Percentiles rank a stretch among this genome's conserved stretches.
Evolutionary conservation across 805 yeast genomes (phyloP).

Genomic region (Lipomyces lipofer): DNA sequence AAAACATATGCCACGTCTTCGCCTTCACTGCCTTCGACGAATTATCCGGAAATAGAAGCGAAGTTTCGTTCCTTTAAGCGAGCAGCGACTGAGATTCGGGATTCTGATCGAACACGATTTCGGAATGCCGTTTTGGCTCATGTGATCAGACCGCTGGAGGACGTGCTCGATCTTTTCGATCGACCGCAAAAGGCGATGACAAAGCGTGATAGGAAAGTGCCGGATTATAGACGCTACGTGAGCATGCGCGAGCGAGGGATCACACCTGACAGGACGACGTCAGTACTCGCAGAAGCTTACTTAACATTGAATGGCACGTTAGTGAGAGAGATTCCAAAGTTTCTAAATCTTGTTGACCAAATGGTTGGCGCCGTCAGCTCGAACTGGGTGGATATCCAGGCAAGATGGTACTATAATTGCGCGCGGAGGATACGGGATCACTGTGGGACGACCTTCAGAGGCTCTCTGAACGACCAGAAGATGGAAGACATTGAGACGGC

Average conservation of each 20-base stretch:
- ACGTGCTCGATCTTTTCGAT: slow-evolving; percentile 16
- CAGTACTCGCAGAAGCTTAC: slow-evolving; percentile 7
- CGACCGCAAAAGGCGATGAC: slow-evolving; percentile 14
- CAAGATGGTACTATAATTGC: slow-evolving; percentile 11
- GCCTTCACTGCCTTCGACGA: neutral
- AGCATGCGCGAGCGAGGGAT: slow-evolving; percentile 14
- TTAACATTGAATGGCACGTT: slow-evolving; percentile 10
- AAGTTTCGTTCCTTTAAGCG: slow-evolving; percentile 1
- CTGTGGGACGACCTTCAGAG: neutral
- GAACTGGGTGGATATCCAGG: slow-evolving; percentile 21
- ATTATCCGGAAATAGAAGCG: neutral
- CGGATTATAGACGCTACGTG: slow-evolving; percentile 16
- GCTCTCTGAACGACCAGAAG: neutral
- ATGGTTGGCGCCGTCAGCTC: slow-evolving; percentile 16
- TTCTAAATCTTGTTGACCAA: slow-evolving; percentile 8
- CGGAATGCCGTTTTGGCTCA: slow-evolving; percentile 16
- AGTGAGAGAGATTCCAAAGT: slow-evolving; percentile 18
- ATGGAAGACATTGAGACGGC: slow-evolving; percentile 18
- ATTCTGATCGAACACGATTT: slow-evolving; percentile 9
- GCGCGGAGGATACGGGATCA: slow-evolving; percentile 7
- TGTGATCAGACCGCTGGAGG: slow-evolving; percentile 20
- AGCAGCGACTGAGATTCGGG: slow-evolving; percentile 13
- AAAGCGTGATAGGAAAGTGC: slow-evolving; percentile 18
- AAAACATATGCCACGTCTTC: neutral
- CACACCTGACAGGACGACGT: slow-evolving; percentile 5